Conservation (phyloP, 2,329 filamentous ascomycete species). For the Blumeria hordei region DNA sequence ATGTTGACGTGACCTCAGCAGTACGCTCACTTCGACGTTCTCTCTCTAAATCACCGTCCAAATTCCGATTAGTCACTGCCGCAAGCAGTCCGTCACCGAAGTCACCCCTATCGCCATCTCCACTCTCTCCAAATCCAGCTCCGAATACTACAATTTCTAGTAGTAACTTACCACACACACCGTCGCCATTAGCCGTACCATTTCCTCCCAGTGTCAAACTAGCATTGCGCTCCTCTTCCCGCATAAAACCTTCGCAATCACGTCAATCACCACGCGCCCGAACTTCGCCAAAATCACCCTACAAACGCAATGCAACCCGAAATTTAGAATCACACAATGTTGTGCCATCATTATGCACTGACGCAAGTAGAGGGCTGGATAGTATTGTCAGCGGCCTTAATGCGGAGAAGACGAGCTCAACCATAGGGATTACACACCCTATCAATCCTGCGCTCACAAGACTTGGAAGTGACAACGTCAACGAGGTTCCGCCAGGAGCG, state of each 20-base stretch:
- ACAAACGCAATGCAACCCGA: constrained; percentile 48
- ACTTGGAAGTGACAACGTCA: constrained; percentile 22
- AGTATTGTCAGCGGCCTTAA: not conserved
- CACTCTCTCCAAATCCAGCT: constrained; percentile 21
- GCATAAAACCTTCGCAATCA: constrained; percentile 30
- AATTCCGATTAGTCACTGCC: constrained; percentile 41
- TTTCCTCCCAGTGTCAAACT: constrained; percentile 43
- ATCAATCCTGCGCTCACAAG: constrained; percentile 26
- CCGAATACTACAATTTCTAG: constrained; percentile 24
- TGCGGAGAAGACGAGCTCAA: not conserved
- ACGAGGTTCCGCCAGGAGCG: constrained; percentile 20
- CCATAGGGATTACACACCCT: constrained; percentile 16
- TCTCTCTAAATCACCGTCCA: constrained; percentile 81
- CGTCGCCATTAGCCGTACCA: constrained; percentile 34
- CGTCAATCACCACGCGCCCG: constrained; percentile 35
- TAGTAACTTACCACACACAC: constrained; percentile 17
- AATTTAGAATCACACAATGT: constrained; percentile 47
- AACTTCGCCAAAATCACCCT: constrained; percentile 57
- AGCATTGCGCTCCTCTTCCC: constrained; percentile 36
- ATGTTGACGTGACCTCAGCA: constrained; percentile 59
- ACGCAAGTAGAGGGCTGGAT: too few relatives aligned
- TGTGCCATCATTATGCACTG: constrained; percentile 16
- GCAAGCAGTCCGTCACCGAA: constrained; percentile 22
- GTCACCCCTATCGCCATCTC: constrained; percentile 33
- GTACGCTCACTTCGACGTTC: constrained; percentile 70